Conservation (phyloP, 1,284 basidiomycete genomes). For the Rhodofomes roseus region DNA sequence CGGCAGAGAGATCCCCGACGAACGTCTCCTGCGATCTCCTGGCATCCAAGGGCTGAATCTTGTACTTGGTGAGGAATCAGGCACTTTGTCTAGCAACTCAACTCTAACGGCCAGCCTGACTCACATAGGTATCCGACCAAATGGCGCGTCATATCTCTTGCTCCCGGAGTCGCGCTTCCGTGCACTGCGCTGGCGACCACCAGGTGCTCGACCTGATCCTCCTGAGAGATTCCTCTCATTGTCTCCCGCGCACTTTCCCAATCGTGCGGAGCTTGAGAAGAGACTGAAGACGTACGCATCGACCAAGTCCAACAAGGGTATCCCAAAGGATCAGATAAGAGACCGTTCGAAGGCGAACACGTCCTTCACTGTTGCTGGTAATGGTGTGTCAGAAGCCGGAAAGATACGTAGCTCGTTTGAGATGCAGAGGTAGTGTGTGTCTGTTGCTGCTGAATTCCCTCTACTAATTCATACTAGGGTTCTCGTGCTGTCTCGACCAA, state of each 20-base stretch:
- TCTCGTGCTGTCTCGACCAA: neutral
- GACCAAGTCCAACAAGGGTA: slow-evolving; percentile 21
- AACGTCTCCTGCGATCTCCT: slow-evolving; percentile 4
- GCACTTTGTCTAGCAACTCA: neutral
- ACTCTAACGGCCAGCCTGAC: neutral
- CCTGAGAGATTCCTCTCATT: slow-evolving; percentile 27
- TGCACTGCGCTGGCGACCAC: slow-evolving; percentile 5
- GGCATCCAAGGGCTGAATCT: slow-evolving; percentile 9
- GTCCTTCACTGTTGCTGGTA: slow-evolving; percentile 16
- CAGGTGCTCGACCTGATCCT: slow-evolving; percentile 1
- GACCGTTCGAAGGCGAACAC: slow-evolving; percentile 31
- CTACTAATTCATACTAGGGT: neutral
- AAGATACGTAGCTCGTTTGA: slow-evolving; percentile 28
- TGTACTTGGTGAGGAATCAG: slow-evolving; percentile 15
- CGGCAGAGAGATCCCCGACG: slow-evolving; percentile 10
- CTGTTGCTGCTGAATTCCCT: neutral
- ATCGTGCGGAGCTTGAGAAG: slow-evolving; percentile 16
- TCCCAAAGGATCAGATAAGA: slow-evolving; percentile 7
- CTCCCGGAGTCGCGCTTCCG: slow-evolving; percentile 16
- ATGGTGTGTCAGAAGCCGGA: slow-evolving; percentile 12
- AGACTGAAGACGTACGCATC: slow-evolving; percentile 23
- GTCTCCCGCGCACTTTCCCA: slow-evolving; percentile 30
- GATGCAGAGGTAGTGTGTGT: slow-evolving; percentile 27
- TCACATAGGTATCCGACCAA: slow-evolving; percentile 25
- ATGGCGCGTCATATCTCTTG: slow-evolving; percentile 32